A percentile compares a stretch with the other conserved stretches of the same genome.
phyloP scores from a whole-genome alignment of 768 basidiomycete genomes.

The Suillus occidentalis region DNA sequence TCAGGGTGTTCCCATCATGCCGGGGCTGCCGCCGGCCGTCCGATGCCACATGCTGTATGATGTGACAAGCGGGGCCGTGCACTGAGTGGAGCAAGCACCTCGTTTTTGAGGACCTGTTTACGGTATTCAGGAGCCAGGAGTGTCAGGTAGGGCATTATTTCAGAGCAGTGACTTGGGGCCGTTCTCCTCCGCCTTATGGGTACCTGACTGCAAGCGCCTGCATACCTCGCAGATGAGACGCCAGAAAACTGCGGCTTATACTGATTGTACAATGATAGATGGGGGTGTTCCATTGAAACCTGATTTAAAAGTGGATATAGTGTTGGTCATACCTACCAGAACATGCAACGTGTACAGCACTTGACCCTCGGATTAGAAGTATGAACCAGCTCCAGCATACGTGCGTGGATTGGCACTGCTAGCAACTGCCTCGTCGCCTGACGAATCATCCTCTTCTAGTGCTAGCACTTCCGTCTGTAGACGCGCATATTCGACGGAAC shows the following conservation, averaged over 20 bases:
- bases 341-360: neutral
- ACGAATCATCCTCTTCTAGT: conserved; percentile 15
- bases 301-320: neutral
- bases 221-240: conserved; percentile 57
- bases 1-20: neutral
- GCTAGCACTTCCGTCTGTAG: conserved; percentile 5
- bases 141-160: conserved; percentile 59
- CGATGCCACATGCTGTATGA: neutral
- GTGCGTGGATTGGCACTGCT: conserved; percentile 15
- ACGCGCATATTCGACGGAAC: conserved; percentile 49
- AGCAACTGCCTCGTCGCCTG: conserved; percentile 23
- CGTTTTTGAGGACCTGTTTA: conserved; percentile 82
- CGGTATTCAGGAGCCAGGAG: conserved; percentile 79
- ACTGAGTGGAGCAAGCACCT: conserved; percentile 54
- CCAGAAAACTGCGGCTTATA: conserved; percentile 74
- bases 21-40: neutral
- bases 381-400: conserved; percentile 46
- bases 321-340: neutral
- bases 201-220: conserved; percentile 63
- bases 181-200: conserved; percentile 65
- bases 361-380: conserved; percentile 33
- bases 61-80: conserved; percentile 21
- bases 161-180: neutral
- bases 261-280: neutral
- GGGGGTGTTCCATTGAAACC: neutral